Evolutionary conservation across 108 stramenopile species (phyloP).

Genomic region (Nannochloropsis oceanica): DNA sequence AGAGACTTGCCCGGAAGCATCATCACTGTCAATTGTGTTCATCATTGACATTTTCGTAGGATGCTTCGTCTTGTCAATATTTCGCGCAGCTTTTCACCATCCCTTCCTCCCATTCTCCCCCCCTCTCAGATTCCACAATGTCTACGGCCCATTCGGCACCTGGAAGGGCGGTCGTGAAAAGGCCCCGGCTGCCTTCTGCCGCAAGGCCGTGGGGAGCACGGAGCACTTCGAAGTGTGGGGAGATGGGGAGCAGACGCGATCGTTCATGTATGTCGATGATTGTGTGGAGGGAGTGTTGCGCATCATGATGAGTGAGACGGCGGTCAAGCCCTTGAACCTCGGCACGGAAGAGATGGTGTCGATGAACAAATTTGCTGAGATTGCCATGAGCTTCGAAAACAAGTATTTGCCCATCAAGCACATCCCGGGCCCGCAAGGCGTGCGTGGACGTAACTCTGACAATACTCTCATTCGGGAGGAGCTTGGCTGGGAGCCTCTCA

Average conservation of each 20-base stretch:
- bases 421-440: slow-evolving; percentile 97
- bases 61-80: no score
- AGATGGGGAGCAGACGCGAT: slow-evolving; percentile 93
- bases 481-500: slow-evolving; percentile 86
- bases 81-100: not conserved
- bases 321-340: slow-evolving; percentile 77
- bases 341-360: slow-evolving; percentile 93
- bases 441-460: slow-evolving; percentile 93
- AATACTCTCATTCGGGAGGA: slow-evolving; percentile 79
- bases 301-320: slow-evolving; percentile 75
- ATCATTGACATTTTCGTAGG: no score
- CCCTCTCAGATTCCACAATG: slow-evolving; percentile 75
- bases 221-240: slow-evolving; percentile 82
- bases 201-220: slow-evolving; percentile 81
- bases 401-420: slow-evolving; percentile 80
- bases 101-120: not conserved
- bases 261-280: slow-evolving; percentile 97
- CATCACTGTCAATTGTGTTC: no score
- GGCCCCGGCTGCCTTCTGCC: slow-evolving; percentile 97
- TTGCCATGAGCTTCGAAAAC: slow-evolving; percentile 70
- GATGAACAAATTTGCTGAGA: slow-evolving; percentile 84
- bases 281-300: slow-evolving; percentile 90
- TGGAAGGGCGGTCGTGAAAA: slow-evolving; percentile 99
- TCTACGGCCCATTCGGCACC: slow-evolving; percentile 91
- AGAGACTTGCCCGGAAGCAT: no score